Percentiles rank a stretch among this genome's conserved stretches.
Evolutionary conservation across 2,329 filamentous ascomycete species (phyloP).

Genomic region (Arthrobotrys iridis): DNA sequence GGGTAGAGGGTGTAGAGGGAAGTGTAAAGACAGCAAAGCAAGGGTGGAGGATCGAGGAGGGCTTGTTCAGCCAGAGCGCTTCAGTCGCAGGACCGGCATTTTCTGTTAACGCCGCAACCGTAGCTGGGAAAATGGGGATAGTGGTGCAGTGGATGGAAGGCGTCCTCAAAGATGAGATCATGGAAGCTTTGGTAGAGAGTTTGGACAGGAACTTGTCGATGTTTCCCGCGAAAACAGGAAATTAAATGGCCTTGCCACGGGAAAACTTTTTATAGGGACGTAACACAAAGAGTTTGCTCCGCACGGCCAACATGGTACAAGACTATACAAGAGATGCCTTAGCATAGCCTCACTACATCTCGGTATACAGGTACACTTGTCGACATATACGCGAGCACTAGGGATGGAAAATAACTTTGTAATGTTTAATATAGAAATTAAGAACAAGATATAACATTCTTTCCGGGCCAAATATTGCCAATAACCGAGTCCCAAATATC

Average conservation of each 20-base stretch:
- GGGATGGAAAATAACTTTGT: not conserved
- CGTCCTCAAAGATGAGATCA: slow-evolving; percentile 62
- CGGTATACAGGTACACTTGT: no score
- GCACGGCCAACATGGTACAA: no score
- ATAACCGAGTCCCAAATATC: no score
- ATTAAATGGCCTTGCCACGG: no score
- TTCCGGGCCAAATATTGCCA: no score
- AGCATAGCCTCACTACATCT: no score
- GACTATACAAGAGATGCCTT: no score
- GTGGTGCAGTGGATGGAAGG: slow-evolving; percentile 66
- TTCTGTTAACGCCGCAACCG: slow-evolving; percentile 65
- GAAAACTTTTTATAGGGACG: no score
- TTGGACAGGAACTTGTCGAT: slow-evolving; percentile 57
- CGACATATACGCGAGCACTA: not conserved
- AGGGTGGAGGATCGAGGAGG: slow-evolving; percentile 62
- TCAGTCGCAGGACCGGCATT: slow-evolving; percentile 64
- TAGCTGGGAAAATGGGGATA: slow-evolving; percentile 63
- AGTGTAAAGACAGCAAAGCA: slow-evolving; percentile 8
- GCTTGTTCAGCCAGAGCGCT: slow-evolving; percentile 67
- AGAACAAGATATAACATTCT: no score
- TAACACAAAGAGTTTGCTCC: no score
- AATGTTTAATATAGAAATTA: slow-evolving; percentile 7
- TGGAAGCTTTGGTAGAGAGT: slow-evolving; percentile 62
- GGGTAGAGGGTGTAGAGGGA: not conserved
- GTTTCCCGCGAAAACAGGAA: not conserved